Conservation (phyloP, 129 eudicot species). For the Flaveria bidentis region DNA sequence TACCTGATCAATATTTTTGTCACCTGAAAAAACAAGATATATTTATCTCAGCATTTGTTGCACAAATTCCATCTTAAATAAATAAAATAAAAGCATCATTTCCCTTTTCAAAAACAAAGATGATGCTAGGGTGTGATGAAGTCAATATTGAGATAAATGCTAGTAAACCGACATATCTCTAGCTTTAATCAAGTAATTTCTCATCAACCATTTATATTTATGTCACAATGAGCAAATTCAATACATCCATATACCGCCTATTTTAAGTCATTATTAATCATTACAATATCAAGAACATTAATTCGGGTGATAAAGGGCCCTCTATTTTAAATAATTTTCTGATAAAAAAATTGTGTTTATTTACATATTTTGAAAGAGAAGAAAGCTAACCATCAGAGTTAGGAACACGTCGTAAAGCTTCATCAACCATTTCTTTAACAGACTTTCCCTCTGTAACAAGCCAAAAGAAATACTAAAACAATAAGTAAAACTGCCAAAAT, state of each 20-base stretch:
- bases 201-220: background rate
- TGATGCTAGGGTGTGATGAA: conserved; percentile 12
- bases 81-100: background rate
- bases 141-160: conserved; percentile 2
- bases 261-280: background rate
- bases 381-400: conserved; percentile 66
- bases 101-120: background rate
- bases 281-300: background rate
- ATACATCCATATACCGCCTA: background rate
- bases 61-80: background rate
- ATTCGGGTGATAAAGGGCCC: background rate
- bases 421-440: conserved; percentile 92
- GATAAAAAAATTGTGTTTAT: background rate
- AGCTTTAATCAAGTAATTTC: conserved; percentile 4
- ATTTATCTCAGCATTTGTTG: background rate
- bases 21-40: conserved; percentile 57
- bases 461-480: conserved; percentile 8
- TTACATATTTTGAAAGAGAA: background rate
- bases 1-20: conserved; percentile 93
- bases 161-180: background rate
- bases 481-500: background rate
- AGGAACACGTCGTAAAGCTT: conserved; percentile 86
- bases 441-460: conserved; percentile 84
- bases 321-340: conserved; percentile 1
- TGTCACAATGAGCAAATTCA: background rate